These are phyloP conservation scores for Calonectria hawksworthii DNA, from an alignment of 2,329 filamentous ascomycete species.

Conservation along the genomic window DNA sequence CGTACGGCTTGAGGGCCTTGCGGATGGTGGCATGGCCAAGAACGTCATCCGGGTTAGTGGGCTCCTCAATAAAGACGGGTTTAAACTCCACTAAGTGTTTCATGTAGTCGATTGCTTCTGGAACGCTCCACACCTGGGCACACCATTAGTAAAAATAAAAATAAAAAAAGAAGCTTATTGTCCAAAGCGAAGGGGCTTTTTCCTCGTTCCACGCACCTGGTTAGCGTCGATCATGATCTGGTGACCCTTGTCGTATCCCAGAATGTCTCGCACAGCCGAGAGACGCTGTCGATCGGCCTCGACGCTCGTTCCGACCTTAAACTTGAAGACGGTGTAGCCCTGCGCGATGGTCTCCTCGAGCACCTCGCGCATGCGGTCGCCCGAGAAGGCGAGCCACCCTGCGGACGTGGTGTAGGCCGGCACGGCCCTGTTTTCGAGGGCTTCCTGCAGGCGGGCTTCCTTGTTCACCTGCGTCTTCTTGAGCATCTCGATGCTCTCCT, in stretches of 20 bases:
- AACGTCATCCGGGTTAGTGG: constrained; percentile 90
- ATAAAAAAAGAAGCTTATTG: not conserved
- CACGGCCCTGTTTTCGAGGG: constrained; percentile 80
- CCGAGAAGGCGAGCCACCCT: constrained; percentile 91
- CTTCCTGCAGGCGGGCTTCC: constrained; percentile 78
- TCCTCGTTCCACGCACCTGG: constrained; percentile 60
- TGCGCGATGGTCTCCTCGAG: constrained; percentile 80
- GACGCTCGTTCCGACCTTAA: constrained; percentile 85
- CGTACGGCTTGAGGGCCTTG: constrained; percentile 80
- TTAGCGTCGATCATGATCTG: constrained; percentile 94
- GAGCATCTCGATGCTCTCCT: constrained; percentile 83
- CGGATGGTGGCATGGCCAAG: constrained; percentile 88
- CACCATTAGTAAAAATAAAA: not conserved
- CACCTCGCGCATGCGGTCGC: constrained; percentile 85
- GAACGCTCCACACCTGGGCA: constrained; percentile 81
- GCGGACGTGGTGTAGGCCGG: constrained; percentile 92
- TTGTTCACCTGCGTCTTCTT: constrained; percentile 76
- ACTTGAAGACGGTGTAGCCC: constrained; percentile 89
- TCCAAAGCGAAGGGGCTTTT: not conserved
- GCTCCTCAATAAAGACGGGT: constrained; percentile 96
- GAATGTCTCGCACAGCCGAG: constrained; percentile 80
- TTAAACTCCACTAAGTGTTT: constrained; percentile 84
- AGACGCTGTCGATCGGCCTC: constrained; percentile 80
- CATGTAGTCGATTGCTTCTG: constrained; percentile 91
- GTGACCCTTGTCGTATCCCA: constrained; percentile 86